Base-by-base conservation (phyloP, 2,329 filamentous ascomycete genomes). In the Microcyclospora pomicola region DNA sequence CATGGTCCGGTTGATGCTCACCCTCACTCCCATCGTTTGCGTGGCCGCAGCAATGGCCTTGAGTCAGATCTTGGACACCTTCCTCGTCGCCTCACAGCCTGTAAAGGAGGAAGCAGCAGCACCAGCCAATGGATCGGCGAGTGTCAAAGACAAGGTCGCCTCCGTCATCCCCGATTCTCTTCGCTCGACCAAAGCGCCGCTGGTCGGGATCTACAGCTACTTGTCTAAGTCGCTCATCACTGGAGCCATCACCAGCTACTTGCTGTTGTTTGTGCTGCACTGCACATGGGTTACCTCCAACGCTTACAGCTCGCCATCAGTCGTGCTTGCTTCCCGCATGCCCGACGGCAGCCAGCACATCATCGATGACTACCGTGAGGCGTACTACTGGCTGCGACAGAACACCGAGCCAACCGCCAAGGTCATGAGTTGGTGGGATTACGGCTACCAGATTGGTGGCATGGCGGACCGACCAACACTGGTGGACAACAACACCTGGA, bases 361-460 rank as follows among this genome's bases (percentile, higher is more conserved):
- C 59, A 98, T 98, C 54, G 91, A 98, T 57, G 91, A 98, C 62
- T 98, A 98, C 67, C 82, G 91, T 57, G 91, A 98, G 72, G 91
- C 91, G 2, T 98, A 98, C 67, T 93, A 98, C 67, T 98, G 91
- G 91, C 78, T 98, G 35, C 82, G 91, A 46, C 91, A 98, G 64
- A 98, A 98, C 69, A 98, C 92, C 9, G 73, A 80, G 43, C 75
- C 88, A 49, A 83, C 95, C 53, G 87, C 92, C 57, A 98, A 96
- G 73, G 82, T 98, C 59, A 96, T 96, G 88, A 91, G 87, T 1
- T 98, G 91, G 91, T 98, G 91, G 91, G 91, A 98, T 60, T 98
- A 98, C 56, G 91, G 91, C 48, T 98, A 98, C 68, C 91, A 98
- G 66, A 98, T 98, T 62, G 91, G 91, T 66, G 91, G 91, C 49